Evolutionary conservation across 257 asterid species (phyloP).

Genomic region (Lantana camara): DNA sequence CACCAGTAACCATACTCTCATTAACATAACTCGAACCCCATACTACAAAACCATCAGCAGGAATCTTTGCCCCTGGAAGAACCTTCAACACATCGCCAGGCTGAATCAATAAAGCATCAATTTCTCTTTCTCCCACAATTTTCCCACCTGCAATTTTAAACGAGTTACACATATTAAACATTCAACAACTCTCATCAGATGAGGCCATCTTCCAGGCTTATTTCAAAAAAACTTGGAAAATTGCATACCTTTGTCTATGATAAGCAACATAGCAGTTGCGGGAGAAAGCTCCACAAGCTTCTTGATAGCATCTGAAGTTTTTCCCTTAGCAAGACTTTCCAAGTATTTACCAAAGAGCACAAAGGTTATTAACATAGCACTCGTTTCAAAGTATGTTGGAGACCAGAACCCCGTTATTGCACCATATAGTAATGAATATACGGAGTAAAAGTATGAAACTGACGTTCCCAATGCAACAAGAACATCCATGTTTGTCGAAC

Average conservation of each 20-base stretch:
- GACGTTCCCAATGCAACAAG: constrained; percentile 75
- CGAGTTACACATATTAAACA: too few relatives aligned
- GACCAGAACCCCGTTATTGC: constrained; percentile 67
- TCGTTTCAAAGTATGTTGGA: constrained; percentile 76
- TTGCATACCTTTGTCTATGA: constrained; percentile 52
- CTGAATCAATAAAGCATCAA: constrained; percentile 65
- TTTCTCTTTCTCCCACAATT: constrained; percentile 57
- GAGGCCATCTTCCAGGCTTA: too few relatives aligned
- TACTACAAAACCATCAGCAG: constrained; percentile 62
- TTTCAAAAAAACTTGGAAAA: neutral
- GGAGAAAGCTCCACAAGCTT: constrained; percentile 73
- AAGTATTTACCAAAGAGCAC: constrained; percentile 69
- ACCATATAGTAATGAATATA: constrained; percentile 64
- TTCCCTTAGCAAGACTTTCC: constrained; percentile 73
- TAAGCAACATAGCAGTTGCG: constrained; percentile 59
- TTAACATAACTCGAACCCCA: constrained; percentile 76
- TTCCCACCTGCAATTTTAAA: constrained; percentile 49
- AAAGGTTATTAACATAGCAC: constrained; percentile 76
- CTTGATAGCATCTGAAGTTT: constrained; percentile 72
- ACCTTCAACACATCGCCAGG: constrained; percentile 69
- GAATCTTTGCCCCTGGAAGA: constrained; percentile 69
- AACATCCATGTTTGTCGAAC: constrained; percentile 79
- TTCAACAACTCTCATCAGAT: too few relatives aligned
- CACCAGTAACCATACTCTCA: constrained; percentile 81
- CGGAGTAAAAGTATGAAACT: constrained; percentile 69